A percentile compares a stretch with the other conserved stretches of the same genome.
Evolutionary conservation across 139 green algal species (phyloP).

Genomic region (Haematococcus sp.): DNA sequence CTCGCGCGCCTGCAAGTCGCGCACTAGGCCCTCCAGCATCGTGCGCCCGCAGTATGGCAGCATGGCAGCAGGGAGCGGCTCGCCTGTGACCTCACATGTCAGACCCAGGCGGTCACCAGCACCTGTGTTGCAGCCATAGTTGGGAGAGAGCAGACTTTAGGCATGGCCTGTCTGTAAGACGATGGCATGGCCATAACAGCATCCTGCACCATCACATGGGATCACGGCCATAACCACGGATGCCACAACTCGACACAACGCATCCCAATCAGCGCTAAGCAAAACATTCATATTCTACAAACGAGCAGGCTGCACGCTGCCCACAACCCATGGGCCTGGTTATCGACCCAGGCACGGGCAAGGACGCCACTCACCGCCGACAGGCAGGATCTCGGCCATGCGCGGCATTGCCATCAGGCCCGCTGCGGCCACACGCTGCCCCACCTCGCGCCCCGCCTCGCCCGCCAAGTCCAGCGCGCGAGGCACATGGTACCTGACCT

Average conservation of each 20-base stretch:
- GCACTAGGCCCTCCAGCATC: constrained; percentile 87
- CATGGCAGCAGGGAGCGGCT: constrained; percentile 89
- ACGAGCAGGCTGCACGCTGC: too few species aligned
- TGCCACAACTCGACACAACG: too few species aligned
- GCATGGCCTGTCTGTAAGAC: too few species aligned
- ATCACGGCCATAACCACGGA: too few species aligned
- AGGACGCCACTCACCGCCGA: constrained; percentile 80
- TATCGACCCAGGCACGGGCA: too few species aligned
- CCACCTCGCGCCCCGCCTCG: constrained; percentile 33
- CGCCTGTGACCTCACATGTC: constrained; percentile 77
- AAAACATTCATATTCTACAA: too few species aligned
- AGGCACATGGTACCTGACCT: constrained; percentile 58
- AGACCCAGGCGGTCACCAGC: constrained; percentile 92
- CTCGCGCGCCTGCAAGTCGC: constrained; percentile 92
- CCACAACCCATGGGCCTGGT: too few species aligned
- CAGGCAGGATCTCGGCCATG: constrained; percentile 93
- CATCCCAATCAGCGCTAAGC: too few species aligned
- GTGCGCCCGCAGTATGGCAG: constrained; percentile 90
- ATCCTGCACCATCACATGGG: too few species aligned
- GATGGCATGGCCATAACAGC: too few species aligned
- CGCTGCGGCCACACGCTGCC: constrained; percentile 28
- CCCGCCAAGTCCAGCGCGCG: constrained; percentile 66
- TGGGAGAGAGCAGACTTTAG: neutral
- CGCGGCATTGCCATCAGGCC: constrained; percentile 74
- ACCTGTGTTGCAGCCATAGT: constrained; percentile 34